These are phyloP conservation scores for Leishmania amazonensis DNA, from an alignment of 208 protist genomes.

Conservation along the genomic window DNA sequence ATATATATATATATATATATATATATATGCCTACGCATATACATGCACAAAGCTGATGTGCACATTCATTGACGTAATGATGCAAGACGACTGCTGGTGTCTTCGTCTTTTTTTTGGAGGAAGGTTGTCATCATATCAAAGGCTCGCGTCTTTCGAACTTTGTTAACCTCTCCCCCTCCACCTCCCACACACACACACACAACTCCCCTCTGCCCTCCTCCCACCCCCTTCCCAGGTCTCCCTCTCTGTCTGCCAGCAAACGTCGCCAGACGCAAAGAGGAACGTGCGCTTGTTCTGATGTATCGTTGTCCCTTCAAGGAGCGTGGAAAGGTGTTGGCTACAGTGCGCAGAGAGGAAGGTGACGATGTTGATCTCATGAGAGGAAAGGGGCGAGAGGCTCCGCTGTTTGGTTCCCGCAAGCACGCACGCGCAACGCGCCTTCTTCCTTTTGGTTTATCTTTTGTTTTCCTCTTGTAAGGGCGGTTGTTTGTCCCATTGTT, in stretches of 20 bases:
- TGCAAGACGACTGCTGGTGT: neutral
- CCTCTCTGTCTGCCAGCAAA: neutral
- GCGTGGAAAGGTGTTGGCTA: neutral
- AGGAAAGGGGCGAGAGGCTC: neutral
- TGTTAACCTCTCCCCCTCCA: neutral
- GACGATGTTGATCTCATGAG: neutral
- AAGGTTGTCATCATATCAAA: neutral
- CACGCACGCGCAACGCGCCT: neutral
- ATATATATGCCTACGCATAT: slow-evolving; percentile 1
- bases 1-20: neutral
- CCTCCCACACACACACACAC: too few species aligned
- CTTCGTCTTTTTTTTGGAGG: slow-evolving; percentile 3
- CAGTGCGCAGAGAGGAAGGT: neutral
- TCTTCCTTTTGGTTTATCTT: neutral
- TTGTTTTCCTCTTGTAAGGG: neutral
- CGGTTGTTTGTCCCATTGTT: neutral
- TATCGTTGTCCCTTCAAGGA: neutral
- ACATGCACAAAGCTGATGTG: neutral
- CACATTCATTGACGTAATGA: neutral
- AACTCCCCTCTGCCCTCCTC: neutral
- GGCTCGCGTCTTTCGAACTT: neutral
- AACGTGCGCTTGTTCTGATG: neutral
- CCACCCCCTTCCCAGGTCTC: too few species aligned
- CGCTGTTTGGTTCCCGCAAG: neutral
- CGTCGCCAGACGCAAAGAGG: neutral